These are phyloP conservation scores for Amanita inopinata DNA, from an alignment of 768 basidiomycete species.

Conservation along the genomic window DNA sequence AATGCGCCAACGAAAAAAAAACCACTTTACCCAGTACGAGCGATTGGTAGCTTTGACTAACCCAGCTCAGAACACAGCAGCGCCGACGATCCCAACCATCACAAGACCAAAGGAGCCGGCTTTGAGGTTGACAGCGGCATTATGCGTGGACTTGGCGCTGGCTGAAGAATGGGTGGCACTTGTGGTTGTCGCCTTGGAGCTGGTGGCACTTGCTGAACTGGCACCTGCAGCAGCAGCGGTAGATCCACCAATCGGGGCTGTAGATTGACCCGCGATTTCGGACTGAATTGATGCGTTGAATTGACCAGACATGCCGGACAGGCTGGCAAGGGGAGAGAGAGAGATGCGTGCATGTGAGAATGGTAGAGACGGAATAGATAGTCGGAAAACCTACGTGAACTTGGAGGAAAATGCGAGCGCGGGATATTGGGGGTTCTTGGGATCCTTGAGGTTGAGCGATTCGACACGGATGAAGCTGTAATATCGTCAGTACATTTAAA, in stretches of 20 bases:
- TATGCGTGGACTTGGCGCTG: slow-evolving; percentile 14
- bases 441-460: slow-evolving; percentile 44
- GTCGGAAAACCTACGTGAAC: slow-evolving; percentile 47
- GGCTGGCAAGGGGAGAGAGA: slow-evolving; percentile 24
- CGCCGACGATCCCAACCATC: slow-evolving; percentile 26
- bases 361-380: neutral
- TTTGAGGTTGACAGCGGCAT: slow-evolving; percentile 17
- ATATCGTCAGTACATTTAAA: slow-evolving; percentile 5
- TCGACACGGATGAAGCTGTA: slow-evolving; percentile 72
- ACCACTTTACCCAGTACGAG: no score
- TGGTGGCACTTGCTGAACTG: slow-evolving; percentile 13
- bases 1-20: no score
- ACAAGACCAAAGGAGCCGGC: slow-evolving; percentile 25
- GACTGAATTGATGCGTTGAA: slow-evolving; percentile 49
- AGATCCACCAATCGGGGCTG: slow-evolving; percentile 41
- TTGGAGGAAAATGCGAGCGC: slow-evolving; percentile 70
- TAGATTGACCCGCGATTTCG: slow-evolving; percentile 53
- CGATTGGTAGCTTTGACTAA: no score
- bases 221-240: slow-evolving; percentile 20
- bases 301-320: slow-evolving; percentile 60
- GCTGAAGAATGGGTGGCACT: slow-evolving; percentile 16
- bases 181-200: slow-evolving; percentile 12
- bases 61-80: slow-evolving; percentile 30
- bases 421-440: slow-evolving; percentile 40
- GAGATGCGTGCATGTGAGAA: neutral